Evolutionary conservation across 2,329 filamentous ascomycete genomes (phyloP).

Genomic region (Colletotrichum spinosum): DNA sequence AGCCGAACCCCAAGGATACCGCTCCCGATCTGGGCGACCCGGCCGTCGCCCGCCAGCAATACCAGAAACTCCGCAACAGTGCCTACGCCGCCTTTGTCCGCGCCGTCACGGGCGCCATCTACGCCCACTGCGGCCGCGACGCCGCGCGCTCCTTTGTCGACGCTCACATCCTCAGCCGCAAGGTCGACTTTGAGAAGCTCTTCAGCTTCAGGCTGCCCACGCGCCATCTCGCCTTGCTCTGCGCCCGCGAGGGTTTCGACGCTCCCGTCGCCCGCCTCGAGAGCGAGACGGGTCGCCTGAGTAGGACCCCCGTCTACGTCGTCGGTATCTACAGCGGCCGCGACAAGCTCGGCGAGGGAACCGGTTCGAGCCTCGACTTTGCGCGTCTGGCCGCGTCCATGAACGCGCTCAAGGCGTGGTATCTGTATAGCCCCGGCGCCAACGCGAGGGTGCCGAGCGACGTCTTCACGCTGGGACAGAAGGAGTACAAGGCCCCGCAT

Average conservation of each 20-base stretch:
- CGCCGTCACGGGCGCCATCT: constrained; percentile 85
- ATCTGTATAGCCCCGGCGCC: constrained; percentile 86
- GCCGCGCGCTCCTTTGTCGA: constrained; percentile 86
- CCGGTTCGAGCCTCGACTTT: constrained; percentile 80
- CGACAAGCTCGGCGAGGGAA: constrained; percentile 93
- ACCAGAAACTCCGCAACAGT: constrained; percentile 78
- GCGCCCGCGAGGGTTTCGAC: constrained; percentile 90
- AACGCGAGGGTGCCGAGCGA: constrained; percentile 76
- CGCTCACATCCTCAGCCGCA: constrained; percentile 84
- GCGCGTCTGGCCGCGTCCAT: constrained; percentile 85
- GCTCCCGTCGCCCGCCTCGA: constrained; percentile 86
- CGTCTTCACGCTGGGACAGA: constrained; percentile 70
- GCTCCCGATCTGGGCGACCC: constrained; percentile 17
- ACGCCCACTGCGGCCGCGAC: constrained; percentile 83
- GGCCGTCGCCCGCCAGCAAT: constrained; percentile 41
- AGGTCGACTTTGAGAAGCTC: constrained; percentile 79
- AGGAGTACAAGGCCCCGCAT: constrained; percentile 74
- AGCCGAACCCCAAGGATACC: constrained; percentile 38
- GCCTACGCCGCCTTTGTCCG: constrained; percentile 84
- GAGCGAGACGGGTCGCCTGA: constrained; percentile 88
- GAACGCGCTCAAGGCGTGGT: constrained; percentile 92
- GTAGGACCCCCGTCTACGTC: constrained; percentile 88
- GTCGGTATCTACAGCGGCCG: constrained; percentile 93
- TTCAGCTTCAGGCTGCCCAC: constrained; percentile 90
- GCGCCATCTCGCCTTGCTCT: constrained; percentile 84